Conservation (phyloP, 2,329 filamentous ascomycete genomes). For the Colletotrichum sp. region DNA sequence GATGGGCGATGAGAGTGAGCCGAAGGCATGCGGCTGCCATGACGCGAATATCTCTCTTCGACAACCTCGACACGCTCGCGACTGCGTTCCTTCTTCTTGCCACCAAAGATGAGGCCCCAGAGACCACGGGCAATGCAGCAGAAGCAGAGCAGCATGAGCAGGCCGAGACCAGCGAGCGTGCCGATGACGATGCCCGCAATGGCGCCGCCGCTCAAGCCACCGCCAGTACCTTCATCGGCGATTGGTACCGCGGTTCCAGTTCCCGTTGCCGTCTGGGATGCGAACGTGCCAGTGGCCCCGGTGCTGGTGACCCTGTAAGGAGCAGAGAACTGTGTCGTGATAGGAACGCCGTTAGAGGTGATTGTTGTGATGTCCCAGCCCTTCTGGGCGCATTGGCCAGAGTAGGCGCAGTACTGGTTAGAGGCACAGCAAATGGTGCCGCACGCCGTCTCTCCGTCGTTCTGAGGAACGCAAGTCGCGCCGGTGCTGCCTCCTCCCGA, state of each 20-base stretch:
- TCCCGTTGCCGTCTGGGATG: constrained; percentile 57
- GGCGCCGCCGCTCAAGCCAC: constrained; percentile 69
- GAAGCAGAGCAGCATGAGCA: constrained; percentile 75
- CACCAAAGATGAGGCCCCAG: constrained; percentile 68
- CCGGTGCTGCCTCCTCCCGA: constrained; percentile 28
- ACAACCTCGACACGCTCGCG: constrained; percentile 63
- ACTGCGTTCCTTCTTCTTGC: constrained; percentile 50
- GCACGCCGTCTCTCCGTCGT: constrained; percentile 65
- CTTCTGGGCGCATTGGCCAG: constrained; percentile 61
- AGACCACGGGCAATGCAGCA: constrained; percentile 72
- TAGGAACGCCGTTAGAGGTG: constrained; percentile 47
- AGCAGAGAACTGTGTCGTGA: constrained; percentile 60
- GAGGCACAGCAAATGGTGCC: constrained; percentile 73
- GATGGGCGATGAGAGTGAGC: constrained; percentile 54
- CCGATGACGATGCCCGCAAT: constrained; percentile 85
- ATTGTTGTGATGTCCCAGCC: constrained; percentile 42
- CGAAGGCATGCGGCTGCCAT: constrained; percentile 45
- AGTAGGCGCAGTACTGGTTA: constrained; percentile 69
- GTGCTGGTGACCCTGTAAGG: constrained; percentile 59
- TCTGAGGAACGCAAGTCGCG: constrained; percentile 54
- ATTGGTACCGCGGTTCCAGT: constrained; percentile 52
- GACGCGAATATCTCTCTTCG: constrained; percentile 66
- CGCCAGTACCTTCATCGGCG: constrained; percentile 35
- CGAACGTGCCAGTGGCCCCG: constrained; percentile 56
- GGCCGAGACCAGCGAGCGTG: constrained; percentile 67